Evolutionary conservation across 352 stramenopile species (phyloP).

Genomic region (Phytophthora pinifolia): DNA sequence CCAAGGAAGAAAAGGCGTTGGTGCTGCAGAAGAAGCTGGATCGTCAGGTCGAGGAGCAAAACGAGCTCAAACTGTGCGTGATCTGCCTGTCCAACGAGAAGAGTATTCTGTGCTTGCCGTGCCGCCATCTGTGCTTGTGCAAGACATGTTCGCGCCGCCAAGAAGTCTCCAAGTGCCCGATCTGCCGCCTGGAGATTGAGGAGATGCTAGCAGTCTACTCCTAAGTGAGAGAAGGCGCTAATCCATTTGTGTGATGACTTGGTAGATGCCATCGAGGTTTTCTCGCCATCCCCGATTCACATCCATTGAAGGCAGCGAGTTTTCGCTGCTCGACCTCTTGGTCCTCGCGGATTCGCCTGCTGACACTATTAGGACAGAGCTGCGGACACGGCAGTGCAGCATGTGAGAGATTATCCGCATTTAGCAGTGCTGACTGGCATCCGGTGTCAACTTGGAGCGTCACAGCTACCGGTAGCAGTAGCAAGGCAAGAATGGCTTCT

Average conservation of each 20-base stretch:
- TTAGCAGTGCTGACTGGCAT: constrained; percentile 17
- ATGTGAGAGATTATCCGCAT: constrained; percentile 33
- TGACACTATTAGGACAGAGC: no score
- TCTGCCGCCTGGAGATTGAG: constrained; percentile 80
- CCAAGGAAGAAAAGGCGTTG: constrained; percentile 73
- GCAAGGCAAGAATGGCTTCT: neutral
- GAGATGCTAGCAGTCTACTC: constrained; percentile 86
- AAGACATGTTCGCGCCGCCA: constrained; percentile 65
- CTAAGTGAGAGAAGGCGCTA: constrained; percentile 28
- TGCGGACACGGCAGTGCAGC: constrained; percentile 3
- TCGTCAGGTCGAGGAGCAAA: constrained; percentile 71
- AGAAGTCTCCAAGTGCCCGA: constrained; percentile 80
- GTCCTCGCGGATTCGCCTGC: no score
- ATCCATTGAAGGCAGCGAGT: no score
- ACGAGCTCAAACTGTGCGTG: constrained; percentile 87
- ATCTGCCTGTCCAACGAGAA: constrained; percentile 84
- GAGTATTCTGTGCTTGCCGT: constrained; percentile 82
- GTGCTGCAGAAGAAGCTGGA: constrained; percentile 80
- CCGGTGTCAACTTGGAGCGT: constrained; percentile 11
- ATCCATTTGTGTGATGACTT: neutral
- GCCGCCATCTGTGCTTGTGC: constrained; percentile 82
- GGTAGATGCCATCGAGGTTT: neutral
- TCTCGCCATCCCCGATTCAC: no score
- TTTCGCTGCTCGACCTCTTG: no score
- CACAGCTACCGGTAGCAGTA: neutral